Evolutionary conservation across 2,329 filamentous ascomycete genomes (phyloP), one percentile per base, ranked within the genome.

Genomic region (Penicillium sp.): DNA sequence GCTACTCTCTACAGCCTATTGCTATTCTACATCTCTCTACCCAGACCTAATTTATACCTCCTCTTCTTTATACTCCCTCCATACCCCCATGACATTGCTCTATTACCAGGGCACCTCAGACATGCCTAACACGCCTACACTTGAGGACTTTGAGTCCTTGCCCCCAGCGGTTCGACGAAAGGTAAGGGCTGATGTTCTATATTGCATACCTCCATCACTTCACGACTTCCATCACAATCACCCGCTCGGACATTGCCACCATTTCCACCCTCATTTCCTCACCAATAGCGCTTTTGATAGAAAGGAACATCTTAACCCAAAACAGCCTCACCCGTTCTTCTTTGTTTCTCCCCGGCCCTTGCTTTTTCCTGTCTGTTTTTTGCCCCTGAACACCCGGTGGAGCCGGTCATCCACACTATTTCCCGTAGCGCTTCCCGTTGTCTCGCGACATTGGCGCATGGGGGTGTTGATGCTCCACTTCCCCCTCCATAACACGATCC

Each of bases 141-240:
- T 55, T n/a, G 62, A 65, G 35, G 72, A 75, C 42, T 80, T 80
- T 51, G 76, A 80, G 55, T 73, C 75, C 34, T 68, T 82, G 10
- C 80, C 80, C 16, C 76, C 76, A 19, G 77, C 78, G 13, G 73
- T 82, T 45, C 73, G 77, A 60, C 73, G 79, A 66, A 82, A 82
- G 72, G 80, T 82, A 69, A 73, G 78, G 72, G 19, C 13, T n/a
- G 13, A 3, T 25, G 13, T 18, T 31, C 31, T 39, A 28, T 30
- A 28, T 34, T 3, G 7, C 22, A 29, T 36, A 34, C 34, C 39
- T 13, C 22, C 37, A 8, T 48, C 31, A 31, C 14, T 37, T 33
- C n/a, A 29, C 35, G 31, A 36, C 16, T 10, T 40, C 29, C n/a
- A 22, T 50, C 41, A 31, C 36, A 30, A 19, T 45, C 42, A 43